These are phyloP conservation scores for Komagataella pseudopastoris DNA, from an alignment of 805 yeast genomes.

Conservation along the genomic window DNA sequence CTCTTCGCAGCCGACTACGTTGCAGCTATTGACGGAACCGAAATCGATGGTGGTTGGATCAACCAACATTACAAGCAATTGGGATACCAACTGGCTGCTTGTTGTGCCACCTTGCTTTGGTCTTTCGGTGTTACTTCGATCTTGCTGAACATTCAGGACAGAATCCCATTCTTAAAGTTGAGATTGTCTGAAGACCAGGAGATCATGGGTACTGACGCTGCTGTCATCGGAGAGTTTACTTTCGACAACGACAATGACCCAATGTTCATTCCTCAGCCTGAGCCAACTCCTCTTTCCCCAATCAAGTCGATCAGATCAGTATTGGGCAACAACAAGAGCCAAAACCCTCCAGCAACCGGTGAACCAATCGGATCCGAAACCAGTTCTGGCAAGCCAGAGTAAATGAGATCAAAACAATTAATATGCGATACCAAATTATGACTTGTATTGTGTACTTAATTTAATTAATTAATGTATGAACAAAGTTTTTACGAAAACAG, in stretches of 20 bases:
- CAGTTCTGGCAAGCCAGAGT: not conserved
- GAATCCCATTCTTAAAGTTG: conserved; percentile 67
- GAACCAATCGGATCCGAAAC: not conserved
- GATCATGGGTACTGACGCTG: conserved; percentile 74
- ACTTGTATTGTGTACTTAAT: not conserved
- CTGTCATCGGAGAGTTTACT: conserved; percentile 86
- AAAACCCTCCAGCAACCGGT: conserved; percentile 6
- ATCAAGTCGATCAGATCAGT: conserved; percentile 40
- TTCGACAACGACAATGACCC: conserved; percentile 31
- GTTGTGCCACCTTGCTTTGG: conserved; percentile 60
- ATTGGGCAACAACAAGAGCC: conserved; percentile 9
- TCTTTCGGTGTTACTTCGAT: conserved; percentile 61
- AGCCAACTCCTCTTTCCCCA: conserved; percentile 21
- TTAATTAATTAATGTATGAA: not conserved
- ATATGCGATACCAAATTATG: not conserved
- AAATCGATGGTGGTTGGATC: conserved; percentile 77
- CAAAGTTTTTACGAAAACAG: not conserved
- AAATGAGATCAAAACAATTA: not conserved
- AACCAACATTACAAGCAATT: conserved; percentile 74
- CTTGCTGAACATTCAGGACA: conserved; percentile 53
- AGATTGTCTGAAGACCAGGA: conserved; percentile 83
- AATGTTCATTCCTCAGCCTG: conserved; percentile 48
- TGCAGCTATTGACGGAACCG: conserved; percentile 67
- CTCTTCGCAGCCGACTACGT: conserved; percentile 87
- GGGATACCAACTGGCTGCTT: conserved; percentile 80